Evolutionary conservation across 2,329 filamentous ascomycete species (phyloP).

Genomic region (Trichoderma atroviride): DNA sequence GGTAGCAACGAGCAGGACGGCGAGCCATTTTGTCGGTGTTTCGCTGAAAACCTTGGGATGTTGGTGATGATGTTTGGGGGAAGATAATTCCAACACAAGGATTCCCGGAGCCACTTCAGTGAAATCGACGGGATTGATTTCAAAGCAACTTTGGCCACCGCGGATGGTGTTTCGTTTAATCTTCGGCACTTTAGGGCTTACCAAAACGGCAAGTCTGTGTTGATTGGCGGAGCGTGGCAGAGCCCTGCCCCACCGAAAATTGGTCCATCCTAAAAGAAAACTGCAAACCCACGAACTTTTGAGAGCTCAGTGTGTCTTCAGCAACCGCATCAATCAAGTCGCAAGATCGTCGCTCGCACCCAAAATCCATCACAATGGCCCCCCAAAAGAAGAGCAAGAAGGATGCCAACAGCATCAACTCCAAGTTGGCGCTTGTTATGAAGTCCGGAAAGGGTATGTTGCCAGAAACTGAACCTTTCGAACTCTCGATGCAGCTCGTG

Average conservation of each 20-base stretch:
- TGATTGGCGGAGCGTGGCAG: constrained; percentile 36
- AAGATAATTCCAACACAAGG: constrained; percentile 37
- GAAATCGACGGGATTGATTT: constrained; percentile 51
- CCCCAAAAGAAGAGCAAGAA: constrained; percentile 81
- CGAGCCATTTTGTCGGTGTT: constrained; percentile 92
- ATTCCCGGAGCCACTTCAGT: constrained; percentile 36
- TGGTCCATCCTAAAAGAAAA: constrained; percentile 28
- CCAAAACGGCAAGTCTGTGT: neutral
- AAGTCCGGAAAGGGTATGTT: constrained; percentile 73
- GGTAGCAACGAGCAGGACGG: constrained; percentile 99
- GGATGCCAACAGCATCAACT: constrained; percentile 72
- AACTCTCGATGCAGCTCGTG: neutral
- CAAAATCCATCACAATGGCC: constrained; percentile 61
- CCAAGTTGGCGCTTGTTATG: constrained; percentile 64
- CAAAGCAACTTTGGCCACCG: constrained; percentile 51
- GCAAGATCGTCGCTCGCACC: constrained; percentile 31
- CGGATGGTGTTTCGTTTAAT: constrained; percentile 42
- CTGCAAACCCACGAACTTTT: constrained; percentile 34
- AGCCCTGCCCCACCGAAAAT: constrained; percentile 33
- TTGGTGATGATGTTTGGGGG: constrained; percentile 43
- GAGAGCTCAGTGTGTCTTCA: constrained; percentile 29
- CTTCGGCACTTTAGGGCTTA: constrained; percentile 47
- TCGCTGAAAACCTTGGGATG: constrained; percentile 39
- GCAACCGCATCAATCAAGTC: constrained; percentile 39
- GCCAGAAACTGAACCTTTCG: neutral